phyloP scores from a whole-genome alignment of 2,329 filamentous ascomycete species.

The Penicillium paneum region DNA sequence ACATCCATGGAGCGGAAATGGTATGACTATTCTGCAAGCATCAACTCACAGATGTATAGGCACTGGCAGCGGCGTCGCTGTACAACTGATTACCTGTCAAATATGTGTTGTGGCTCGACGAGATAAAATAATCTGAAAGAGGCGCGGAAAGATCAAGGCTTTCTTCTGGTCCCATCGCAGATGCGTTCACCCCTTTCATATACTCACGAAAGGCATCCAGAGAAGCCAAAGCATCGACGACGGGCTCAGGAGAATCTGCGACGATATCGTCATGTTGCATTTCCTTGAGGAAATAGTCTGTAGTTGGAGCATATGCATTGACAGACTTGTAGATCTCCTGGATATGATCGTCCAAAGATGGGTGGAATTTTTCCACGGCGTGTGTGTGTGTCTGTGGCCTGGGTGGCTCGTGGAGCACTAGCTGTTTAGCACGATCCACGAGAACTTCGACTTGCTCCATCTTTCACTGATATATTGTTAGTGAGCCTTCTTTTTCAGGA shows the following conservation, averaged over 20 bases:
- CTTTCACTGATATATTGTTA: not conserved
- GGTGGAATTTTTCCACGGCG: slow-evolving; percentile 27
- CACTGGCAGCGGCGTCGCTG: slow-evolving; percentile 71
- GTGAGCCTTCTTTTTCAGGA: not conserved
- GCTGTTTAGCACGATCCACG: slow-evolving; percentile 18
- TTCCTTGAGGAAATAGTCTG: slow-evolving; percentile 23
- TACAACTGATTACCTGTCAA: slow-evolving; percentile 80
- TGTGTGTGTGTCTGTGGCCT: not conserved
- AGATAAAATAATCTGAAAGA: slow-evolving; percentile 88
- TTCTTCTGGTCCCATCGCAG: slow-evolving; percentile 40
- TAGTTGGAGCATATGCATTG: slow-evolving; percentile 14
- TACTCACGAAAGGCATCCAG: slow-evolving; percentile 48
- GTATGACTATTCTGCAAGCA: not conserved
- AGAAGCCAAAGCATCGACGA: slow-evolving; percentile 24
- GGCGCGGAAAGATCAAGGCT: slow-evolving; percentile 62
- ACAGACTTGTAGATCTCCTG: slow-evolving; percentile 36
- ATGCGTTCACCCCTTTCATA: slow-evolving; percentile 46
- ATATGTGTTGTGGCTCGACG: slow-evolving; percentile 93
- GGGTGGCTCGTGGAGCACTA: slow-evolving; percentile 13
- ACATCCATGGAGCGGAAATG: not conserved
- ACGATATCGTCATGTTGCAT: slow-evolving; percentile 19
- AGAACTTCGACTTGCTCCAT: slow-evolving; percentile 22
- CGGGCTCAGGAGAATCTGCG: not conserved
- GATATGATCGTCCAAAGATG: slow-evolving; percentile 33
- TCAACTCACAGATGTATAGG: slow-evolving; percentile 68